phyloP scores from a whole-genome alignment of 176 grass and related monocot genomes.

The Bromus sterilis region DNA sequence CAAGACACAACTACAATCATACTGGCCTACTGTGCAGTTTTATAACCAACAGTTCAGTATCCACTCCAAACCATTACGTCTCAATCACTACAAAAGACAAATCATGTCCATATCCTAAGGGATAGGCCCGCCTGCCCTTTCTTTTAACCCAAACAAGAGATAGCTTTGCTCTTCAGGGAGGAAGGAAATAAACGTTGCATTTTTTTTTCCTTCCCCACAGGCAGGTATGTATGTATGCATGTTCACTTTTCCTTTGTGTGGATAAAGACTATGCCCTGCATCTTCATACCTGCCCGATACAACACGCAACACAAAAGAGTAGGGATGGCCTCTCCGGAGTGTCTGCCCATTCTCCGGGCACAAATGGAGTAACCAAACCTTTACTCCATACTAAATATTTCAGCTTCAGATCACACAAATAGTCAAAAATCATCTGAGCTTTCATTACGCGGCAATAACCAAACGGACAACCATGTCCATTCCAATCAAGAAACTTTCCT shows the following conservation, averaged over 20 bases:
- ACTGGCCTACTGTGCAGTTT: too few relatives aligned
- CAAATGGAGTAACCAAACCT: too few relatives aligned
- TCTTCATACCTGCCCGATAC: background rate
- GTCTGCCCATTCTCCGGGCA: background rate
- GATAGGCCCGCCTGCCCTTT: background rate
- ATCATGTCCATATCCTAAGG: background rate
- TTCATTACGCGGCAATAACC: background rate
- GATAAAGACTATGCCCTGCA: background rate
- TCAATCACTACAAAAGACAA: background rate
- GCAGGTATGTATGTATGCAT: background rate
- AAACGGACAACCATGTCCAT: background rate
- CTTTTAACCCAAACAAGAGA: background rate
- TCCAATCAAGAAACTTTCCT: background rate
- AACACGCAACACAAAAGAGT: conserved; percentile 1
- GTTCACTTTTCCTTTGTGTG: background rate
- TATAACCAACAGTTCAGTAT: too few relatives aligned
- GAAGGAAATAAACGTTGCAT: background rate
- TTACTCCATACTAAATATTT: too few relatives aligned
- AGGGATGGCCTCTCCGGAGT: background rate
- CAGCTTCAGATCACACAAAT: background rate
- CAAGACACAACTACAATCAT: too few relatives aligned
- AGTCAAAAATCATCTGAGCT: background rate
- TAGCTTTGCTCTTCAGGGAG: background rate
- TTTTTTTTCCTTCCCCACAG: background rate
- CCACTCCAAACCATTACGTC: too few relatives aligned